A percentile compares a stretch with the other conserved stretches of the same genome.
These are phyloP conservation scores for Fusarium sublunatum DNA, from an alignment of 2,329 filamentous ascomycete species.

Conservation along the genomic window DNA sequence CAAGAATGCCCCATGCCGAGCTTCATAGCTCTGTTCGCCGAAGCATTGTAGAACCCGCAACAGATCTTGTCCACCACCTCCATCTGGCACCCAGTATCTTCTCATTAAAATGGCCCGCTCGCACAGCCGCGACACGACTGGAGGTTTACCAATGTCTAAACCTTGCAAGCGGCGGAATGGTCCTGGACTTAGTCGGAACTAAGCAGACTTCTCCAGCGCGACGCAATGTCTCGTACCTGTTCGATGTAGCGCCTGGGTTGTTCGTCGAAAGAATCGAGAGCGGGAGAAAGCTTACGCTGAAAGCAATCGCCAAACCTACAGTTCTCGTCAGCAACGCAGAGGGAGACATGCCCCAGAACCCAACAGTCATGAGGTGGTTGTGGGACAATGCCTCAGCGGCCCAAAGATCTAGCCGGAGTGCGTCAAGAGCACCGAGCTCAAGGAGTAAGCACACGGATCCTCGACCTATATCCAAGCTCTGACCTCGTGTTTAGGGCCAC, in stretches of 20 bases:
- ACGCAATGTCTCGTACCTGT: slow-evolving; percentile 50
- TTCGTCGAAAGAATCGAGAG: slow-evolving; percentile 53
- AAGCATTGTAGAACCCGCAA: slow-evolving; percentile 51
- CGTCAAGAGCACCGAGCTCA: slow-evolving; percentile 33
- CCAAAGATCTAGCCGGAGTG: slow-evolving; percentile 33
- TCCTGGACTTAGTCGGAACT: slow-evolving; percentile 48
- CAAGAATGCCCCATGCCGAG: slow-evolving; percentile 44
- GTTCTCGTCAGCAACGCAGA: slow-evolving; percentile 50
- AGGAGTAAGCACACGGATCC: slow-evolving; percentile 47
- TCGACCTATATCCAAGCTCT: slow-evolving; percentile 43
- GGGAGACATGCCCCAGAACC: slow-evolving; percentile 42
- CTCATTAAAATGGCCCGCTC: slow-evolving; percentile 54
- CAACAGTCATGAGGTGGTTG: slow-evolving; percentile 52
- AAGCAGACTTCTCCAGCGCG: slow-evolving; percentile 46
- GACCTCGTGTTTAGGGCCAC: slow-evolving; percentile 44
- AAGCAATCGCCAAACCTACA: slow-evolving; percentile 50
- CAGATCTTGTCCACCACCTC: slow-evolving; percentile 52
- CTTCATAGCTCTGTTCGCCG: slow-evolving; percentile 50
- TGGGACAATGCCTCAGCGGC: slow-evolving; percentile 46
- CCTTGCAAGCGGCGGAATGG: slow-evolving; percentile 48
- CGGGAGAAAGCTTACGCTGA: slow-evolving; percentile 49
- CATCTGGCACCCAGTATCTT: slow-evolving; percentile 51
- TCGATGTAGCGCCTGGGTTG: slow-evolving; percentile 53
- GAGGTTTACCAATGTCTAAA: slow-evolving; percentile 54
- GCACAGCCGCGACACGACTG: slow-evolving; percentile 50